Base-by-base conservation (phyloP, 768 basidiomycete genomes). In the Mycena kentingensis region DNA sequence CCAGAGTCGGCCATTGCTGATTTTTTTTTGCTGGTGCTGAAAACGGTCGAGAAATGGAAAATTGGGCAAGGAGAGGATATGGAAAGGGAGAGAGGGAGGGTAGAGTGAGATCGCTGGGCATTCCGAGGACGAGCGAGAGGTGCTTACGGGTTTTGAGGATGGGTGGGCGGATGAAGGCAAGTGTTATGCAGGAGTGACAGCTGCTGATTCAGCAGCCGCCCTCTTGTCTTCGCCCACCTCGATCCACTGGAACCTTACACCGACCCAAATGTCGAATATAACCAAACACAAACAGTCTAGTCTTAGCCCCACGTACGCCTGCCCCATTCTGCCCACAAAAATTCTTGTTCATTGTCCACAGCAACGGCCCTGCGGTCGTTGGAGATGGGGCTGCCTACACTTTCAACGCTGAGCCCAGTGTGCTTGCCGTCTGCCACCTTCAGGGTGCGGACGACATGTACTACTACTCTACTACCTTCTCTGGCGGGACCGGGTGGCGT, bases 331-430 rank as follows among this genome's bases (percentile, higher is more conserved):
- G 34, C 35, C 31, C 41, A 18, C 8, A n/a, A 37, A n/a, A 8
- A 7, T 39, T 25, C 11, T 16, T 54, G n/a, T 63, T 69, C 43
- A 68, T 53, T 15, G 27, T 49, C 29, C 62, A 32, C 69, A 93
- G 91, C 91, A 93, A 93, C 90, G 91, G 89, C 75, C 83, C 89
- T 89, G 87, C 84, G 77, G 80, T 87, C 90, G 91, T 93, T 93
- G 91, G 90, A 75, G 91, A 93, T 92, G 91, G 91, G 91, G 91
- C 91, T 83, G 78, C 77, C 71, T 75, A 77, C 75, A 79, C 79
- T 75, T 81, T 82, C 83, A 85, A 86, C 85, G 78, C 73, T 72
- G 79, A 82, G 74, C 82, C 88, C 61, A 88, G 77, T 72, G 87
- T 92, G 67, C 82, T 92, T 73, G 91, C 91, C 57, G 85, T 92